Base-by-base conservation (phyloP, 2,329 filamentous ascomycete species). In the Pezicula rhizophila region DNA sequence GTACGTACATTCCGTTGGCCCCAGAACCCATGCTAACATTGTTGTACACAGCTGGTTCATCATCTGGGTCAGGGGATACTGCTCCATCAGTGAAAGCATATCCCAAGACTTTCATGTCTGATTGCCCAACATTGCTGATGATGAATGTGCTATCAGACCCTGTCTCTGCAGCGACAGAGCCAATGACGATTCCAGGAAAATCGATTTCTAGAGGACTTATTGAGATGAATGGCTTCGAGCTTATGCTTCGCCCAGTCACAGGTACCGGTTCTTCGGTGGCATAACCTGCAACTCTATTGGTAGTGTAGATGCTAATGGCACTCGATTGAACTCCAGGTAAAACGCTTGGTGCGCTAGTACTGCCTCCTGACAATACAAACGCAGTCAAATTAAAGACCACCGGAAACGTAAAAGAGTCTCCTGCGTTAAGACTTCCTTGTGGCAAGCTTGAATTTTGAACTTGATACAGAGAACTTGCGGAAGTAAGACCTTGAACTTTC, bases 131-230 rank as follows among this genome's bases (percentile, higher is more conserved):
- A 48, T 73, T 73, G 37, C 63, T 58, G 20, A 72, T 53, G 6
- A 66, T 63, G 28, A 68, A 60, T 8, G 65, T 57, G 10, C 60
- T 61, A 14, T 64, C 57, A 6, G 64, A 57, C 5, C 60, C 60
- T 2, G 57, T 55, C 7, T 55, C 50, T 1, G 61, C 60, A 10
- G 48, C 51, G 6, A 60, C 58, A 11, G 61, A 60, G 3, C 62
- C 64, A 5, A 71, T 54, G 10, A 72, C 65, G 15, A 72, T 53
- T 12, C 66, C 64, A 5, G 69, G 69, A 48, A 72, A 69, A 42
- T 69, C 66, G 18, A 70, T 63, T 14, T 66, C 64, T 2, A 57
- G 60, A 1, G 70, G 68, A 1, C 63, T 63, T 5, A 69, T 59
- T 5, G 58, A 59, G 25, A 73, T 50, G 48, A 66, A 70, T 1